Percentiles rank a stretch among this genome's conserved stretches.
Conservation (phyloP, 2,329 filamentous ascomycete genomes). For the Colletotrichum destructivum region DNA sequence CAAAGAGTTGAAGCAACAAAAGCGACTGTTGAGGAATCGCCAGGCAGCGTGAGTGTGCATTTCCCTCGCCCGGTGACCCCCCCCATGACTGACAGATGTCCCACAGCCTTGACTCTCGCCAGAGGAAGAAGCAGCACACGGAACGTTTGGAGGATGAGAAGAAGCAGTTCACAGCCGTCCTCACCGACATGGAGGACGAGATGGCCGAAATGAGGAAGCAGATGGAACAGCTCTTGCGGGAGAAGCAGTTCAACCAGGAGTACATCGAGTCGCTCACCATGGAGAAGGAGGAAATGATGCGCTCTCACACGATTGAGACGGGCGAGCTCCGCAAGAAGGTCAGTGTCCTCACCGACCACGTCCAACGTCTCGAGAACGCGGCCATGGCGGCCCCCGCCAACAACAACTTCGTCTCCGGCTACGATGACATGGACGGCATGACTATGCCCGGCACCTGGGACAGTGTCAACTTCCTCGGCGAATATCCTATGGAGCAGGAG, state of each 20-base stretch:
- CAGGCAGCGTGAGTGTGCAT: constrained; percentile 87
- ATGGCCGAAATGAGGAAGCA: constrained; percentile 78
- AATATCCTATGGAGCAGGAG: constrained; percentile 75
- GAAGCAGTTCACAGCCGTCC: constrained; percentile 86
- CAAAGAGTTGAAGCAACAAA: constrained; percentile 99
- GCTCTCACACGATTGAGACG: constrained; percentile 89
- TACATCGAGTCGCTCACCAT: constrained; percentile 83
- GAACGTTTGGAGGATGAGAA: constrained; percentile 98
- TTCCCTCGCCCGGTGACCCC: background rate
- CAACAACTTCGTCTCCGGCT: constrained; percentile 78
- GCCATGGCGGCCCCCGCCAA: constrained; percentile 61
- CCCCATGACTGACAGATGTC: constrained; percentile 32
- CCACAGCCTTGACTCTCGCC: constrained; percentile 89
- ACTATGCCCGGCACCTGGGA: constrained; percentile 89
- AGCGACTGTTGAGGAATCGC: constrained; percentile 92
- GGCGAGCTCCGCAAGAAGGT: constrained; percentile 95
- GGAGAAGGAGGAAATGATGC: constrained; percentile 94
- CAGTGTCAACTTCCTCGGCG: constrained; percentile 82
- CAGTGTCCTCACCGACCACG: constrained; percentile 81
- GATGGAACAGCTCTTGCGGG: constrained; percentile 78
- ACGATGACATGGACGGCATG: constrained; percentile 86
- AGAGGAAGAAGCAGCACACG: constrained; percentile 98
- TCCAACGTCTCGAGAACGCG: constrained; percentile 78
- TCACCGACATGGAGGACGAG: constrained; percentile 85
- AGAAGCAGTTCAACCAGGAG: constrained; percentile 82